A percentile compares a stretch with the other conserved stretches of the same genome.
Conservation (phyloP, 1,284 basidiomycete genomes). For the Sporisorium sorghi region DNA sequence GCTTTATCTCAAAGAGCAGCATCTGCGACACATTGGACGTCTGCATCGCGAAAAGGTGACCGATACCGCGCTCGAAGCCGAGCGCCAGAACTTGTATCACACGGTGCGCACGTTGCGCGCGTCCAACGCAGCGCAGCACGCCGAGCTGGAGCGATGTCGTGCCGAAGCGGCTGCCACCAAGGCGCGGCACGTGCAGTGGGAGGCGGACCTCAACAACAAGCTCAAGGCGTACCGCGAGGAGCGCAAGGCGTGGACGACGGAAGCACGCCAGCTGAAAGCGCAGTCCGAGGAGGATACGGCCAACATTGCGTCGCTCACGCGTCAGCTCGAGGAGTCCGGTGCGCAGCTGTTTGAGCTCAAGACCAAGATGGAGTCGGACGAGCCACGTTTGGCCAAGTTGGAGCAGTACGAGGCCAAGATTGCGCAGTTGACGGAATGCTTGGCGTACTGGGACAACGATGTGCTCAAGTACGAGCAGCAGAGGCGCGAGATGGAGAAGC, state of each 20-base stretch:
- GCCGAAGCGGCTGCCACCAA: constrained; percentile 56
- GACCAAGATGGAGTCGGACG: constrained; percentile 43
- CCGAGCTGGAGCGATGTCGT: constrained; percentile 52
- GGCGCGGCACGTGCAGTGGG: constrained; percentile 60
- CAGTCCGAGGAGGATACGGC: constrained; percentile 50
- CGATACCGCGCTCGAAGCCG: constrained; percentile 64
- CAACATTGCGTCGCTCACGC: constrained; percentile 31
- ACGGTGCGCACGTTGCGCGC: constrained; percentile 54
- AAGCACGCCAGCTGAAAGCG: constrained; percentile 53
- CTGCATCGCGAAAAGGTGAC: constrained; percentile 67
- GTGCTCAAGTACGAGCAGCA: constrained; percentile 60
- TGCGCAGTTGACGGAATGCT: constrained; percentile 42
- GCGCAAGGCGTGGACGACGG: constrained; percentile 57
- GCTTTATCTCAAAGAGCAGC: constrained; percentile 69
- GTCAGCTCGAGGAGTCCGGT: constrained; percentile 52
- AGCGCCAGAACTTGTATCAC: constrained; percentile 66
- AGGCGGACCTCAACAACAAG: constrained; percentile 65
- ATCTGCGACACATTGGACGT: constrained; percentile 67
- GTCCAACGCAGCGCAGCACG: constrained; percentile 36
- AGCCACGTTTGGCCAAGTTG: constrained; percentile 51
- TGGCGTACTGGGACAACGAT: constrained; percentile 62
- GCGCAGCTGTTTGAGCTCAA: constrained; percentile 59
- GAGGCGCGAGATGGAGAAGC: constrained; percentile 59
- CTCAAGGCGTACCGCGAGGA: constrained; percentile 64
- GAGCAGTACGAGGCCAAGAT: constrained; percentile 57